These are phyloP conservation scores for Silene coronaria DNA, from an alignment of 179 eudicot species.

Conservation along the genomic window DNA sequence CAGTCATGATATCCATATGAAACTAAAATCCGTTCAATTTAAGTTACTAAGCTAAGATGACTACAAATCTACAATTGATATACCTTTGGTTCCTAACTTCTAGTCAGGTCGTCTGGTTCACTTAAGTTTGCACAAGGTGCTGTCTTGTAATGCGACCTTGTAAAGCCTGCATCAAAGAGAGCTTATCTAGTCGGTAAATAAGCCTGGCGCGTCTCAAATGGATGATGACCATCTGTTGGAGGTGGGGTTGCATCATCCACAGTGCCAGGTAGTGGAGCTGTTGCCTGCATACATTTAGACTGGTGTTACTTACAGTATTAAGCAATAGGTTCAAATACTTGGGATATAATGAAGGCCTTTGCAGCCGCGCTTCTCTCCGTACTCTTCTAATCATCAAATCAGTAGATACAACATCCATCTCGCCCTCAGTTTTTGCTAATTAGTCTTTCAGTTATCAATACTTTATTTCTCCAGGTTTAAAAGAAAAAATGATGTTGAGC, in stretches of 20 bases:
- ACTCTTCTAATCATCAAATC: not conserved
- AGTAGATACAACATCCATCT: not conserved
- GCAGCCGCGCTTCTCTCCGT: no score
- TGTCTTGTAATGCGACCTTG: not conserved
- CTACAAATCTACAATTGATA: not conserved
- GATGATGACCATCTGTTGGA: constrained; percentile 27
- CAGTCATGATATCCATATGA: not conserved
- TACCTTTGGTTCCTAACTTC: not conserved
- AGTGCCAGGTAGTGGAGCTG: constrained; percentile 10
- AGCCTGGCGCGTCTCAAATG: constrained; percentile 26
- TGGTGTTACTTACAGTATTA: not conserved
- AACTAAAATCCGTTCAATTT: not conserved
- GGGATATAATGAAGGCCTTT: no score
- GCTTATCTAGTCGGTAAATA: constrained; percentile 19
- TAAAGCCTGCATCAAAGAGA: not conserved
- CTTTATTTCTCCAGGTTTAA: not conserved
- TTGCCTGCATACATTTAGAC: constrained; percentile 24
- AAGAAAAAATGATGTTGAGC: not conserved
- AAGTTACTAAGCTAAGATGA: not conserved
- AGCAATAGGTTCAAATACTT: not conserved
- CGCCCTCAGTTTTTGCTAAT: not conserved
- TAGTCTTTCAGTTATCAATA: not conserved
- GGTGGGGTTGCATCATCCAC: constrained; percentile 25
- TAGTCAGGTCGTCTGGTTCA: not conserved
- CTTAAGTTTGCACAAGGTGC: not conserved